These are phyloP conservation scores for Barbarea vulgaris DNA, from an alignment of 345 rosid genomes.

Conservation along the genomic window DNA sequence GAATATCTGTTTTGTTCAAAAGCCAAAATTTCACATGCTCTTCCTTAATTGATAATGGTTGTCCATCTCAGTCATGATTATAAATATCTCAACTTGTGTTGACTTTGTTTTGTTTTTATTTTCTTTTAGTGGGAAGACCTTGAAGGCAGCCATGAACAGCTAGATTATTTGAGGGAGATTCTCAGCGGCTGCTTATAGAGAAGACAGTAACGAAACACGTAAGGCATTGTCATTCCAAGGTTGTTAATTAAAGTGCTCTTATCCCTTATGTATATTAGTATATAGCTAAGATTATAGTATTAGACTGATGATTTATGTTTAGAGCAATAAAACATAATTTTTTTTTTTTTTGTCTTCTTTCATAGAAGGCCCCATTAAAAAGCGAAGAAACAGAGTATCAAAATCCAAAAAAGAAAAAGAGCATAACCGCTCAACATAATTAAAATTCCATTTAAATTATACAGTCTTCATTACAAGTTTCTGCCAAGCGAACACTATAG, in stretches of 20 bases:
- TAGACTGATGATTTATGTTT: conserved; percentile 28
- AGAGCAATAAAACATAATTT: conserved; percentile 27
- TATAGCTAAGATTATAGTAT: conserved; percentile 28
- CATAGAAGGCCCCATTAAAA: no score
- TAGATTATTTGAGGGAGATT: conserved; percentile 74
- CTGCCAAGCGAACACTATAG: conserved; percentile 15
- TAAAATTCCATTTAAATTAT: neutral
- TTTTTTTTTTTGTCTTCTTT: no score
- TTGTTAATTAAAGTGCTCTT: neutral
- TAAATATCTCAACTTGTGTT: conserved; percentile 19
- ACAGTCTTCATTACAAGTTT: conserved; percentile 29
- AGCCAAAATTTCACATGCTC: neutral
- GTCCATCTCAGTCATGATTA: neutral
- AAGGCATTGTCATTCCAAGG: conserved; percentile 1
- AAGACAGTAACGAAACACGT: conserved; percentile 28
- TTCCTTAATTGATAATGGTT: neutral
- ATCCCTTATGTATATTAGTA: neutral
- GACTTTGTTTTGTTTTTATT: conserved; percentile 15
- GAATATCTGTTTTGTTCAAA: neutral
- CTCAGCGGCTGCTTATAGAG: conserved; percentile 55
- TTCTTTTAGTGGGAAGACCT: conserved; percentile 79
- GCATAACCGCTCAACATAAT: no score
- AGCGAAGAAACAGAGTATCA: no score
- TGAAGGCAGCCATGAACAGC: conserved; percentile 78
- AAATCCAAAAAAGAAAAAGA: no score